Percentiles rank a stretch among this genome's conserved stretches.
Evolutionary conservation across 1,284 basidiomycete species (phyloP).

Genomic region (Microbotryum lychnidis-dioicae): DNA sequence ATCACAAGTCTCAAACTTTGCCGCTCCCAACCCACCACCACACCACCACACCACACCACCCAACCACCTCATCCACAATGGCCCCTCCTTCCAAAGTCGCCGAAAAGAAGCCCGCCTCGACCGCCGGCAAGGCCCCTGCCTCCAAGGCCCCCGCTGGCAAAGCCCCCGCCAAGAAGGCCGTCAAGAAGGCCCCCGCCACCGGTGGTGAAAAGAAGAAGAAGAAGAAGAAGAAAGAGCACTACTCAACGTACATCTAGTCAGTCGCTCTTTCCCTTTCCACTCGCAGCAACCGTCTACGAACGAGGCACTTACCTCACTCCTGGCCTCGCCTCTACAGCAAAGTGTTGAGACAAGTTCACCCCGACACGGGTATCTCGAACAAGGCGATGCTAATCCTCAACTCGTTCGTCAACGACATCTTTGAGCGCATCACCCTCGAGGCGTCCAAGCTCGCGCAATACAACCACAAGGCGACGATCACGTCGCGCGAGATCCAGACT

Average conservation of each 20-base stretch:
- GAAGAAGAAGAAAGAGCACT: no score
- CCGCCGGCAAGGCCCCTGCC: slow-evolving; percentile 46
- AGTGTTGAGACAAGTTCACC: slow-evolving; percentile 54
- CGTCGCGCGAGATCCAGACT: slow-evolving; percentile 77
- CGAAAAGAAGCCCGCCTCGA: slow-evolving; percentile 40
- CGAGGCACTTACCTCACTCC: neutral
- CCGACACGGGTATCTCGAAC: slow-evolving; percentile 45
- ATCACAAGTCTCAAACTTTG: slow-evolving; percentile 10
- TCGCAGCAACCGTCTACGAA: no score
- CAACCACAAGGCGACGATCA: slow-evolving; percentile 91
- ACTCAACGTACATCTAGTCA: slow-evolving; percentile 23
- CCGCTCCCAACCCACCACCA: neutral
- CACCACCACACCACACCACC: neutral
- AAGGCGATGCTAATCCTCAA: slow-evolving; percentile 44
- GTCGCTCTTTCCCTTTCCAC: neutral
- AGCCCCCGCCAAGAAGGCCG: slow-evolving; percentile 63
- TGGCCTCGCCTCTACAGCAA: slow-evolving; percentile 30
- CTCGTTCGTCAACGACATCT: slow-evolving; percentile 46
- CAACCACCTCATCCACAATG: neutral
- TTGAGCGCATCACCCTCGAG: slow-evolving; percentile 41
- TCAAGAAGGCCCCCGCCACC: slow-evolving; percentile 43
- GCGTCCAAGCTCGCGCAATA: slow-evolving; percentile 65
- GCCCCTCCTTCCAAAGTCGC: neutral
- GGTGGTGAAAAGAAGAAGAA: slow-evolving; percentile 78
- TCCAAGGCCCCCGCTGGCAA: slow-evolving; percentile 69